Percentiles rank a stretch among this genome's conserved stretches.
Conservation (phyloP, 345 rosid genomes). For the Arabis alpina region DNA sequence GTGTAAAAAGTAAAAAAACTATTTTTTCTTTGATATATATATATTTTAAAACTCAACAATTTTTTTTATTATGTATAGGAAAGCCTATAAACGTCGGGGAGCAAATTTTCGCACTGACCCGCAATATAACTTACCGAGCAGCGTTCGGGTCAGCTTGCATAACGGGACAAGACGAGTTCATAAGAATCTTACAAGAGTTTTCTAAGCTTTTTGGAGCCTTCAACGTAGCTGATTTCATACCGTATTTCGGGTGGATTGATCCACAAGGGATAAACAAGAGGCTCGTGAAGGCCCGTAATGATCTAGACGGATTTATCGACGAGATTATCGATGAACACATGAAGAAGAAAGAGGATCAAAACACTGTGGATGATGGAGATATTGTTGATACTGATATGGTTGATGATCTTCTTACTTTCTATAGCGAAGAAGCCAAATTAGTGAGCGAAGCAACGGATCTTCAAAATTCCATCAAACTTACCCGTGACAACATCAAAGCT, state of each 20-base stretch:
- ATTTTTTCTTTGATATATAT: neutral
- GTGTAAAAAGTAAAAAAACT: neutral
- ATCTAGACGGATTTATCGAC: slow-evolving; percentile 82
- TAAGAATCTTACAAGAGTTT: slow-evolving; percentile 85
- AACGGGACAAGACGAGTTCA: slow-evolving; percentile 78
- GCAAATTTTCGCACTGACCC: slow-evolving; percentile 68
- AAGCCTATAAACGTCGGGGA: slow-evolving; percentile 74
- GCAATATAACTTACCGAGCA: slow-evolving; percentile 77
- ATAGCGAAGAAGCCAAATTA: slow-evolving; percentile 62
- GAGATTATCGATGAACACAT: slow-evolving; percentile 79
- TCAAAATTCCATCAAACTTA: slow-evolving; percentile 70
- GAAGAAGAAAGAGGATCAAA: slow-evolving; percentile 43
- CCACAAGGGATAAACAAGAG: slow-evolving; percentile 74
- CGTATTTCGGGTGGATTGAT: slow-evolving; percentile 72
- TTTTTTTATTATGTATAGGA: neutral
- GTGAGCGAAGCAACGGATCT: slow-evolving; percentile 65
- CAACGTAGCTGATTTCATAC: slow-evolving; percentile 87
- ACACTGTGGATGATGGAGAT: slow-evolving; percentile 40
- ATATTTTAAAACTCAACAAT: neutral
- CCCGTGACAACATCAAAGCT: slow-evolving; percentile 86
- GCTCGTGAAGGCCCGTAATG: slow-evolving; percentile 63
- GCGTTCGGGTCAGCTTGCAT: slow-evolving; percentile 74
- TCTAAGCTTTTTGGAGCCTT: slow-evolving; percentile 97
- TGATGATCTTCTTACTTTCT: slow-evolving; percentile 83
- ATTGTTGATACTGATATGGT: slow-evolving; percentile 72